Evolutionary conservation across 208 protist species (phyloP).

Genomic region (Acanthamoeba lenticulata): DNA sequence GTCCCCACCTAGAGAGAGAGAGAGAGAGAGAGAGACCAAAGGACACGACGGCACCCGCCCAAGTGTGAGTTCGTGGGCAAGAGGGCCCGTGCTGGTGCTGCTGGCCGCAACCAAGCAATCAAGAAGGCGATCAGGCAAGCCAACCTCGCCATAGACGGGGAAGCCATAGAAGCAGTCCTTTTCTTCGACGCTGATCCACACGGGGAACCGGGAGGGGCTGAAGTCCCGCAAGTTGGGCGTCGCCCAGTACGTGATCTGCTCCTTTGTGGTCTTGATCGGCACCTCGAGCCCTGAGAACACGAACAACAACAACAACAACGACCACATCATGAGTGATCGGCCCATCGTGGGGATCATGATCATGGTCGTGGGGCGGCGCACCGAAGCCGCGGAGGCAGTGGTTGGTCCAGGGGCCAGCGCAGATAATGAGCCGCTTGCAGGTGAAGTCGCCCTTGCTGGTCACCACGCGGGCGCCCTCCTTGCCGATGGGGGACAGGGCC

Average conservation of each 20-base stretch:
- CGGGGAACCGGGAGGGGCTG: slow-evolving; percentile 4
- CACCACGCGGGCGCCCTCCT: slow-evolving; percentile 29
- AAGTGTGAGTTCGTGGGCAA: too few species aligned
- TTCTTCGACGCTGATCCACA: slow-evolving; percentile 52
- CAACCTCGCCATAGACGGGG: slow-evolving; percentile 58
- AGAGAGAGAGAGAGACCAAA: too few species aligned
- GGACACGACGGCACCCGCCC: too few species aligned
- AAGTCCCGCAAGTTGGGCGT: slow-evolving; percentile 48
- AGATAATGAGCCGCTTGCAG: slow-evolving; percentile 47
- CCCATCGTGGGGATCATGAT: too few species aligned
- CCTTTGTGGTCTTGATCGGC: slow-evolving; percentile 45
- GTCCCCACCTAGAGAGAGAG: slow-evolving; percentile 18
- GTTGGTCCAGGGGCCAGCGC: slow-evolving; percentile 51
- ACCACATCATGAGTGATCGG: too few species aligned
- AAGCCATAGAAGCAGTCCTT: slow-evolving; percentile 67
- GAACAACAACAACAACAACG: too few species aligned
- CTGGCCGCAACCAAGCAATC: too few species aligned
- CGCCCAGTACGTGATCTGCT: slow-evolving; percentile 63
- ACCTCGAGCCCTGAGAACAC: slow-evolving; percentile 25
- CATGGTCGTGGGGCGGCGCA: too few species aligned
- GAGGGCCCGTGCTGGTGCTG: too few species aligned
- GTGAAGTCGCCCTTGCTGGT: slow-evolving; percentile 44
- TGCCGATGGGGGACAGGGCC: slow-evolving; percentile 1
- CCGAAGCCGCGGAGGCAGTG: slow-evolving; percentile 32
- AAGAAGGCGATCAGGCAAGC: not conserved